These are phyloP conservation scores for Melastoma candidum DNA, from an alignment of 441 rosid species.

Conservation along the genomic window DNA sequence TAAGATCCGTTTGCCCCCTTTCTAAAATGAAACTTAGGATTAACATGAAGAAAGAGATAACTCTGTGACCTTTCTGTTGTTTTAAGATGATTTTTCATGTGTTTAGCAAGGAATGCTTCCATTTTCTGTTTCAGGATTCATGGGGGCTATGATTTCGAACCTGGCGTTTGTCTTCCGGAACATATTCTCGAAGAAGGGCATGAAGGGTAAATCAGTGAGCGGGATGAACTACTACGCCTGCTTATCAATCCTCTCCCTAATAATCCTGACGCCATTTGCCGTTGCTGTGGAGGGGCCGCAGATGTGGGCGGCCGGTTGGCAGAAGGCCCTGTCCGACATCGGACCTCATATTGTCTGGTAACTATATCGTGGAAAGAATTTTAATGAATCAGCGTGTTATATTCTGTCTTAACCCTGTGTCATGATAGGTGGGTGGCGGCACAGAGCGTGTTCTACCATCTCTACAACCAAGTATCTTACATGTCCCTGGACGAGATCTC, in stretches of 20 bases:
- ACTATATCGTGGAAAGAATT: neutral
- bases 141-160: constrained; percentile 99
- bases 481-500: constrained; percentile 68
- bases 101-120: too few relatives aligned
- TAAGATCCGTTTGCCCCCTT: constrained; percentile 10
- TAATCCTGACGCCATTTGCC: constrained; percentile 89
- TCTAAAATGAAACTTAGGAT: neutral
- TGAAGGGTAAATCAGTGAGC: constrained; percentile 90
- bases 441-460: constrained; percentile 54
- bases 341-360: constrained; percentile 63
- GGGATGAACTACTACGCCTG: constrained; percentile 97
- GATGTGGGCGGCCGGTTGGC: constrained; percentile 61
- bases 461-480: constrained; percentile 70
- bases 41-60: too few relatives aligned
- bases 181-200: constrained; percentile 92
- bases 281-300: constrained; percentile 73
- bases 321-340: constrained; percentile 37
- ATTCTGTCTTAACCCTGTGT: neutral
- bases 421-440: constrained; percentile 58
- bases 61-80: too few relatives aligned
- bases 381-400: too few relatives aligned
- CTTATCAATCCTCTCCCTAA: constrained; percentile 74
- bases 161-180: constrained; percentile 93
- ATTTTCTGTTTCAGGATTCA: constrained; percentile 41
- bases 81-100: too few relatives aligned